Evolutionary conservation across 2,329 filamentous ascomycete genomes (phyloP).

Genomic region (Aschersonia sp.): DNA sequence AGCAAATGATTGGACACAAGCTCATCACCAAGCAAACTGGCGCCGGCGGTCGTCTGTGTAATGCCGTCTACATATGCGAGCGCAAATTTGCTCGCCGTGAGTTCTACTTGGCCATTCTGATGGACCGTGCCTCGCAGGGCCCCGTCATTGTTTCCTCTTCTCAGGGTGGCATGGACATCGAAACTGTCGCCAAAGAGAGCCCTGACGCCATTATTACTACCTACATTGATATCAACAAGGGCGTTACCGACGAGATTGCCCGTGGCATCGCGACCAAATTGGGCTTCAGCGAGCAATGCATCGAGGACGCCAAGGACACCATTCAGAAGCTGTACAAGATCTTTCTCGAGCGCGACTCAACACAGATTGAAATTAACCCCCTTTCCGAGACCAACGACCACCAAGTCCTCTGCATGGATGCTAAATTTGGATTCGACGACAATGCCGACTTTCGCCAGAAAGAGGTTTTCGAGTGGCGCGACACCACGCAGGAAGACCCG

Average conservation of each 20-base stretch:
- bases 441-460: conserved; percentile 98
- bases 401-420: conserved; percentile 97
- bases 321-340: conserved; percentile 99
- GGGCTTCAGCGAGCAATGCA: conserved; percentile 94
- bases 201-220: conserved; percentile 93
- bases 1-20: conserved; percentile 99
- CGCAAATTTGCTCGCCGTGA: conserved; percentile 98
- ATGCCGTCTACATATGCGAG: conserved; percentile 96
- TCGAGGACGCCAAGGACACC: conserved; percentile 86
- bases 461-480: conserved; percentile 88
- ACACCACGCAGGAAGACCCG: conserved; percentile 87
- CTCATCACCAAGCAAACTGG: conserved; percentile 99
- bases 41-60: conserved; percentile 84
- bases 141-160: conserved; percentile 96
- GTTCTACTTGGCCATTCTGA: conserved; percentile 97
- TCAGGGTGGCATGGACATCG: conserved; percentile 98
- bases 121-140: conserved; percentile 84
- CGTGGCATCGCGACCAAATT: conserved; percentile 79
- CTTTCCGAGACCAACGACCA: conserved; percentile 96
- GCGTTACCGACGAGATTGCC: conserved; percentile 92
- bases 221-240: conserved; percentile 81
- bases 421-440: conserved; percentile 97
- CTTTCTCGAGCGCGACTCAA: conserved; percentile 96
- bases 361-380: conserved; percentile 99
- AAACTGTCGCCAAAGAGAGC: conserved; percentile 94